These are phyloP conservation scores for Coemansia sp. DNA, from an alignment of 192 early-diverging fungal genomes.

Conservation along the genomic window DNA sequence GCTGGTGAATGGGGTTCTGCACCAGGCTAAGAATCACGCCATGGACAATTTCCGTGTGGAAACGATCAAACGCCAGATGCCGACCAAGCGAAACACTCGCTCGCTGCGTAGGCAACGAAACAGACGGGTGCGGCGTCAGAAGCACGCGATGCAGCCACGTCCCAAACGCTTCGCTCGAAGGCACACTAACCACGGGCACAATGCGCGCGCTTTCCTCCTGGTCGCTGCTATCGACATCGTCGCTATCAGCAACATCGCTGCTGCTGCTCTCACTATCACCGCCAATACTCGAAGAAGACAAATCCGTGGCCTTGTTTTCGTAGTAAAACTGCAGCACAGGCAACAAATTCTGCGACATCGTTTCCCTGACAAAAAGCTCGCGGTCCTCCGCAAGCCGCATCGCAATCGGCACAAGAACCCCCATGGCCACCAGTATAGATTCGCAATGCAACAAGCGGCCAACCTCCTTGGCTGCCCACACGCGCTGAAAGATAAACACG, in stretches of 20 bases:
- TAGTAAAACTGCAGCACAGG: slow-evolving; percentile 48
- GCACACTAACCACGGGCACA: slow-evolving; percentile 11
- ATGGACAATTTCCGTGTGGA: slow-evolving; percentile 55
- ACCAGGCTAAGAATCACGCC: slow-evolving; percentile 48
- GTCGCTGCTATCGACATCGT: not conserved
- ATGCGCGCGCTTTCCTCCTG: not conserved
- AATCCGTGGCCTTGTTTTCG: slow-evolving; percentile 14
- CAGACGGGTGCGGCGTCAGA: slow-evolving; percentile 40
- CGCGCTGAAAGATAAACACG: slow-evolving; percentile 53
- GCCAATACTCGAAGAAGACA: too few relatives aligned
- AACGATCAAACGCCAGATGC: slow-evolving; percentile 37
- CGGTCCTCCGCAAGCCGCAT: slow-evolving; percentile 49
- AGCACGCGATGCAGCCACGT: slow-evolving; percentile 56
- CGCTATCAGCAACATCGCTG: not conserved
- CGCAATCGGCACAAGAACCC: slow-evolving; percentile 48
- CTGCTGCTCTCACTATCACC: not conserved
- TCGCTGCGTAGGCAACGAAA: slow-evolving; percentile 48
- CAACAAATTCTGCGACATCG: slow-evolving; percentile 47
- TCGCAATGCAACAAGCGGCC: slow-evolving; percentile 25
- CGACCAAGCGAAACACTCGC: slow-evolving; percentile 39
- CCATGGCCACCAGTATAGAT: slow-evolving; percentile 10
- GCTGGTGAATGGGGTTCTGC: slow-evolving; percentile 33
- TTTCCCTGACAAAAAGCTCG: slow-evolving; percentile 55
- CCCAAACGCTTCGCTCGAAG: slow-evolving; percentile 23
- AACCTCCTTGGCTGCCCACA: slow-evolving; percentile 52